phyloP scores from a whole-genome alignment of 257 asterid species.

The Catharanthus roseus region DNA sequence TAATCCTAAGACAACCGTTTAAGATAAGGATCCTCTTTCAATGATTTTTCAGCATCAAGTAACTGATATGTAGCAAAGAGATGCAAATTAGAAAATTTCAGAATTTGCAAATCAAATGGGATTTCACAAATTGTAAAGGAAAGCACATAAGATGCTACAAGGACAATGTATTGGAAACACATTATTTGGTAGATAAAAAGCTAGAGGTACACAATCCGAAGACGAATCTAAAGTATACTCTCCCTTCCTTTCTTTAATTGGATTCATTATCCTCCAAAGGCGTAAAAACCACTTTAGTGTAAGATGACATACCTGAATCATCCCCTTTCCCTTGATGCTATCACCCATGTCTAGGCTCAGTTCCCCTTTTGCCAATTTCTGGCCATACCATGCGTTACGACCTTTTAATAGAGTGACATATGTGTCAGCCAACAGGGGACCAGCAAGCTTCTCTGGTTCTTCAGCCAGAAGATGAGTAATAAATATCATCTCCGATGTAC shows the following conservation, averaged over 20 bases:
- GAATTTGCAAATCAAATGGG: not conserved
- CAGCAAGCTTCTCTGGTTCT: conserved; percentile 90
- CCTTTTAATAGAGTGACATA: conserved; percentile 84
- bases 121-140: not conserved
- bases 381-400: conserved; percentile 92
- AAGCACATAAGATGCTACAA: not conserved
- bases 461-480: conserved; percentile 77
- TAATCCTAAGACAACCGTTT: not conserved
- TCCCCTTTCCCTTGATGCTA: conserved; percentile 91
- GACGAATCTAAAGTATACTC: not conserved
- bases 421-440: conserved; percentile 92
- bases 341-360: conserved; percentile 80
- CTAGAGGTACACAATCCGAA: not conserved
- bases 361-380: conserved; percentile 75
- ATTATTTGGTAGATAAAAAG: not conserved
- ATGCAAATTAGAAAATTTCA: not conserved
- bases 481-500: conserved; percentile 85
- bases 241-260: not conserved
- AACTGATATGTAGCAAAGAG: not conserved
- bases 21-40: not conserved
- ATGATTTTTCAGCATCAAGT: not conserved
- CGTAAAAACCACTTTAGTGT: not conserved
- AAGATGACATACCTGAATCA: conserved; percentile 59
- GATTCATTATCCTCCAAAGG: not conserved
- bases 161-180: not conserved